Evolutionary conservation across 768 basidiomycete genomes (phyloP).

Genomic region (Nevesoporus exiguus): DNA sequence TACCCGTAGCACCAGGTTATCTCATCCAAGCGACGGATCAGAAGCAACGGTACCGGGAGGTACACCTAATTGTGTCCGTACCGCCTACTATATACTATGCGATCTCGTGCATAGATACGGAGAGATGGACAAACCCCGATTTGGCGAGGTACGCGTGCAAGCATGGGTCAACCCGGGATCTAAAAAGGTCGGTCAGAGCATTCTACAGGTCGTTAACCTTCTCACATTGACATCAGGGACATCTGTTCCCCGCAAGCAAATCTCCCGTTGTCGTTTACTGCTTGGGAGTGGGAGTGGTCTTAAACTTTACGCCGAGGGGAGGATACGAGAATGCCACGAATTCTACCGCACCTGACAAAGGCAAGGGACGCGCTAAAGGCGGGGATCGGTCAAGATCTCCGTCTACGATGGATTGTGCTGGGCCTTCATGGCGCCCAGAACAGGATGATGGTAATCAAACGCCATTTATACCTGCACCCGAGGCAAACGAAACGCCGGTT

Average conservation of each 20-base stretch:
- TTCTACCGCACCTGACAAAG: slow-evolving; percentile 6
- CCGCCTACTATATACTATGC: slow-evolving; percentile 28
- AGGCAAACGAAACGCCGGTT: background rate
- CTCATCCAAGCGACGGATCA: slow-evolving; percentile 10
- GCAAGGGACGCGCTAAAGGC: slow-evolving; percentile 8
- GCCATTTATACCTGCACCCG: background rate
- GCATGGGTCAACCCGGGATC: slow-evolving; percentile 44
- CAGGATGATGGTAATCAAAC: background rate
- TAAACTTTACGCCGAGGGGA: slow-evolving; percentile 23
- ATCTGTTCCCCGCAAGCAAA: slow-evolving; percentile 21
- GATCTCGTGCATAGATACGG: slow-evolving; percentile 35
- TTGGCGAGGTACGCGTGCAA: slow-evolving; percentile 35
- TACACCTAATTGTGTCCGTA: slow-evolving; percentile 20
- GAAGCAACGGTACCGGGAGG: slow-evolving; percentile 23
- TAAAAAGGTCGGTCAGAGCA: slow-evolving; percentile 29
- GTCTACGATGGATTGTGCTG: background rate
- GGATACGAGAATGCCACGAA: slow-evolving; percentile 18
- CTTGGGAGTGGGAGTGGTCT: slow-evolving; percentile 22
- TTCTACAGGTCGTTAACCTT: background rate
- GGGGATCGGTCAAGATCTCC: slow-evolving; percentile 7
- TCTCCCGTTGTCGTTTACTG: slow-evolving; percentile 23
- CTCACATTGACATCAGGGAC: slow-evolving; percentile 20
- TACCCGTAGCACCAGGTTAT: slow-evolving; percentile 16
- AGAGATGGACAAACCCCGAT: slow-evolving; percentile 29
- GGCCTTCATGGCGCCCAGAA: background rate